A percentile compares a stretch with the other conserved stretches of the same genome.
Conservation (phyloP, 2,329 filamentous ascomycete species). For the Lomentospora prolificans region DNA sequence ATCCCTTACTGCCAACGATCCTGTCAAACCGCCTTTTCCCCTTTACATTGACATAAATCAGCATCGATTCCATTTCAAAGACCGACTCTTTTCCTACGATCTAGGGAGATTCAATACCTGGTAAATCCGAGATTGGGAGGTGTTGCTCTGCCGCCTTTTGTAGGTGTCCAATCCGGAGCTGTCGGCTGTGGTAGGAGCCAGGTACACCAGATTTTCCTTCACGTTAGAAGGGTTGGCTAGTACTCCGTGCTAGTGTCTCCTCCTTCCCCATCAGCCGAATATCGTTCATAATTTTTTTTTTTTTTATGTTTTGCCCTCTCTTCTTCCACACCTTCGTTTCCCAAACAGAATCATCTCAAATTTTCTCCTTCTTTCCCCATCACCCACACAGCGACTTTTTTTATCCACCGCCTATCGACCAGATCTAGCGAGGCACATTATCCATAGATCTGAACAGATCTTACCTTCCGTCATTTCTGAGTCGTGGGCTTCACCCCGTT, state of each 20-base stretch:
- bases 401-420: neutral
- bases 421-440: neutral
- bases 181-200: neutral
- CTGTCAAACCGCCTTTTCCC: too few species aligned
- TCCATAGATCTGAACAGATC: constrained; percentile 1
- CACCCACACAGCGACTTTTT: neutral
- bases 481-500: neutral
- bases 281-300: constrained; percentile 10
- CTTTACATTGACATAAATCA: too few species aligned
- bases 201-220: constrained; percentile 7
- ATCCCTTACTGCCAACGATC: too few species aligned
- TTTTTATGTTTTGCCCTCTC: constrained; percentile 8
- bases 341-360: neutral
- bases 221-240: constrained; percentile 6
- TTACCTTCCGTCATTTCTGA: neutral
- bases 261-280: constrained; percentile 9
- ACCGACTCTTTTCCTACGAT: neutral
- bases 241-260: constrained; percentile 9
- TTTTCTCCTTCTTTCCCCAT: neutral
- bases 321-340: constrained; percentile 8
- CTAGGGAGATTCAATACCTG: too few species aligned
- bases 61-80: too few species aligned
- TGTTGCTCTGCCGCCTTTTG: neutral
- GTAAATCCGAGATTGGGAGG: neutral
- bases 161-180: neutral